Percentiles rank a stretch among this genome's conserved stretches.
phyloP scores from a whole-genome alignment of 106 monocot species.

The Agapanthus africanus region DNA sequence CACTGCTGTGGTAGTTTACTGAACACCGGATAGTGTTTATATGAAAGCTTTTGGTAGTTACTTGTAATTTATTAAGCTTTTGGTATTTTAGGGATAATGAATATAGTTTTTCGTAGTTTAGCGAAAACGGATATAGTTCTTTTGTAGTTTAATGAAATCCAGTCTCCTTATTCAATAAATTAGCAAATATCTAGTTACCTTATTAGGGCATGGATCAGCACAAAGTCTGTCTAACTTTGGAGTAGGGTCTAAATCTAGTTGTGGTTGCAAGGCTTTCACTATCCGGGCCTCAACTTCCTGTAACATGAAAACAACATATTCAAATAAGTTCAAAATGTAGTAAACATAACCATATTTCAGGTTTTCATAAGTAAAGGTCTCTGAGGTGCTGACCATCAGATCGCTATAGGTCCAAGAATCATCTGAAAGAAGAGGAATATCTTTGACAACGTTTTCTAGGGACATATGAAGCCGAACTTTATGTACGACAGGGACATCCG shows the following conservation, averaged over 20 bases:
- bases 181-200: constrained; percentile 39
- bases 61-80: too few species aligned
- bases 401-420: constrained; percentile 95
- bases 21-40: too few species aligned
- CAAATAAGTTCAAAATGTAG: neutral
- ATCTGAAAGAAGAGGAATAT: constrained; percentile 76
- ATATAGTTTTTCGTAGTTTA: too few species aligned
- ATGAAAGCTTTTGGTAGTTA: too few species aligned
- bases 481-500: constrained; percentile 36
- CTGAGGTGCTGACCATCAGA: constrained; percentile 58
- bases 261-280: constrained; percentile 69
- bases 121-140: too few species aligned
- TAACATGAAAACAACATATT: constrained; percentile 11
- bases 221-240: constrained; percentile 73
- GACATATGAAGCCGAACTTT: constrained; percentile 82
- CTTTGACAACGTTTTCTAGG: constrained; percentile 88
- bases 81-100: too few species aligned
- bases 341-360: neutral
- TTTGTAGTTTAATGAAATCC: too few species aligned
- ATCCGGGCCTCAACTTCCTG: constrained; percentile 93
- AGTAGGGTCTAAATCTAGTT: constrained; percentile 66
- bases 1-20: too few species aligned
- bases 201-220: constrained; percentile 30
- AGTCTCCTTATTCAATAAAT: too few species aligned
- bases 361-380: neutral